Conservation (phyloP, 331 rosid genomes). For the Malus hybrid region DNA sequence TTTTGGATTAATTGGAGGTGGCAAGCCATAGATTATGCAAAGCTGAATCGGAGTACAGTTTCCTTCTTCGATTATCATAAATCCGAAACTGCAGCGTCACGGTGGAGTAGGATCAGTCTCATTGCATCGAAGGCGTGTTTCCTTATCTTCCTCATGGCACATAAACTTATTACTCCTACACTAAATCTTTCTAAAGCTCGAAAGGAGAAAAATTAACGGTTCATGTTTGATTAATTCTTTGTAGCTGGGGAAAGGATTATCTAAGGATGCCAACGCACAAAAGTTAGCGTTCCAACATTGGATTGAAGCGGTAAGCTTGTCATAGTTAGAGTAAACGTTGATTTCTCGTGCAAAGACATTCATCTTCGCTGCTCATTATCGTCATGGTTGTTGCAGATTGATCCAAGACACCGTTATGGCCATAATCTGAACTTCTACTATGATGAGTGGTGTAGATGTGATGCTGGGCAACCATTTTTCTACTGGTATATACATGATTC, state of each 20-base stretch:
- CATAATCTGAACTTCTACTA: constrained; percentile 16
- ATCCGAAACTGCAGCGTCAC: constrained; percentile 9
- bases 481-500: constrained; percentile 7
- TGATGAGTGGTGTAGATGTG: constrained; percentile 12
- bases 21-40: constrained; percentile 21
- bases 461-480: constrained; percentile 17
- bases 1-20: constrained; percentile 1
- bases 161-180: too few species aligned
- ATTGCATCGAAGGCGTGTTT: constrained; percentile 14
- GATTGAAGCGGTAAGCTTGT: constrained; percentile 20
- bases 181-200: too few species aligned
- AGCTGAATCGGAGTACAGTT: constrained; percentile 9
- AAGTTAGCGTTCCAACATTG: constrained; percentile 20
- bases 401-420: constrained; percentile 21
- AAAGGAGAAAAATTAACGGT: too few species aligned
- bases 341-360: not conserved
- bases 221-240: not conserved
- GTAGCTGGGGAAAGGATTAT: constrained; percentile 14
- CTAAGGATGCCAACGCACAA: constrained; percentile 12
- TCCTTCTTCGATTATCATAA: constrained; percentile 17
- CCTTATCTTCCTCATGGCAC: not conserved
- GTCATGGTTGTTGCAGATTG: constrained; percentile 6
- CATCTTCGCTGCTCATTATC: not conserved
- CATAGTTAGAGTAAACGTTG: not conserved
- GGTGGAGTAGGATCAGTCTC: constrained; percentile 15